A percentile compares a stretch with the other conserved stretches of the same genome.
These are phyloP conservation scores for Yarrowia sp. DNA, from an alignment of 805 yeast species.

Conservation along the genomic window DNA sequence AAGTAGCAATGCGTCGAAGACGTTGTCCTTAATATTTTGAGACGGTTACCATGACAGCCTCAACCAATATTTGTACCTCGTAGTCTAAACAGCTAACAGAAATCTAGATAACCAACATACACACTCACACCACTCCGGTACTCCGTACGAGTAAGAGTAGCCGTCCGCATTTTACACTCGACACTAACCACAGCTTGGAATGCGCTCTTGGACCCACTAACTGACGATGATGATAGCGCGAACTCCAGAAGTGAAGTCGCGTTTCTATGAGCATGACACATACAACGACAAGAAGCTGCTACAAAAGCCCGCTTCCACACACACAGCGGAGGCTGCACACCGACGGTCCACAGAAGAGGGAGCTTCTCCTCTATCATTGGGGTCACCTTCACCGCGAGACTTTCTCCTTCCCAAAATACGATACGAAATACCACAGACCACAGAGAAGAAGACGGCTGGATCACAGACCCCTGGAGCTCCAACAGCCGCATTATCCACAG, in stretches of 20 bases:
- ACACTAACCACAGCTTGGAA: no score
- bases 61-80: no score
- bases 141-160: no score
- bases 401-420: not conserved
- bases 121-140: no score
- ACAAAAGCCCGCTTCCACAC: not conserved
- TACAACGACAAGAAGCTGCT: constrained; percentile 1
- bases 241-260: constrained; percentile 2
- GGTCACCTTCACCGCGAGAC: constrained; percentile 14
- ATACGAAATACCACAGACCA: not conserved
- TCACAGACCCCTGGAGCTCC: not conserved
- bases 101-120: not conserved
- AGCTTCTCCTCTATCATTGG: not conserved
- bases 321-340: not conserved
- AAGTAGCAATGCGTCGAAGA: no score
- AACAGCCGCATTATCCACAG: not conserved
- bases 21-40: not conserved
- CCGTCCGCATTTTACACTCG: not conserved
- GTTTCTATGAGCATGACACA: constrained; percentile 13
- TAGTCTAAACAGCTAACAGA: not conserved
- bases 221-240: not conserved
- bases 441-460: not conserved
- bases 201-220: not conserved
- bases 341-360: not conserved
- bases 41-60: constrained; percentile 15